Base-by-base conservation (phyloP, 495 filamentous ascomycete genomes). In the Trichoderma erinaceum region DNA sequence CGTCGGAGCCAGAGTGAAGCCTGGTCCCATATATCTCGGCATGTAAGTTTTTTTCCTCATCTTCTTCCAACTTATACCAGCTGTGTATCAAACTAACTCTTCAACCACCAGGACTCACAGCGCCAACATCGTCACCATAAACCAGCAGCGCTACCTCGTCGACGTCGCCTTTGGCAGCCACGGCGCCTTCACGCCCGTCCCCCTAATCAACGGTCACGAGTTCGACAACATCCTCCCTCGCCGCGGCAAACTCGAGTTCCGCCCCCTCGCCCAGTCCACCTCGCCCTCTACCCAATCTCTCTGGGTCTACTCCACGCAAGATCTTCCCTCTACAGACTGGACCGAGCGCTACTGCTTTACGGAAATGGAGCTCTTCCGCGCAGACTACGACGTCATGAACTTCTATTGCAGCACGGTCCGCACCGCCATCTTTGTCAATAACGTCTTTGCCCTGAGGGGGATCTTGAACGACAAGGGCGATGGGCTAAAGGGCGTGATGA, bases 81-180 rank as follows among this genome's bases (percentile, higher is more conserved):
- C 23, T 56, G 5, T 25, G 16, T 21, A 32, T 11, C 3, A 35
- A 15, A 29, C 29, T 2, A 35, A 18, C 16, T 18, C 12, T 25
- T 12, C 21, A 58, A 25, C 58, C 43, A 64, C 38, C 43, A 88
- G 87, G 85, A 80, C 77, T 23, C 91, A 94, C 74, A 89, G 90
- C 75, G 82, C 89, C 41, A 91, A 88, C 74, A 82, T 94, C 41
- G 83, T 92, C 44, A 81, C 78, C 12, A 79, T 93, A 25, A 71
- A 73, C 10, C 75, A 73, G 15, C 29, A 71, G 12, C 79, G 79
- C 68, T 91, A 85, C 67, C 79, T 86, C 56, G 78, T 92, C 3
- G 91, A 96, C 69, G 88, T 91, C 15, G 90, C 84, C 0, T 93
- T 93, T 67, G 92, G 91, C 5, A 78, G 73, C 48, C 70, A 75